Conservation (phyloP, 352 stramenopile genomes). For the Phytophthora chlamydospora region DNA sequence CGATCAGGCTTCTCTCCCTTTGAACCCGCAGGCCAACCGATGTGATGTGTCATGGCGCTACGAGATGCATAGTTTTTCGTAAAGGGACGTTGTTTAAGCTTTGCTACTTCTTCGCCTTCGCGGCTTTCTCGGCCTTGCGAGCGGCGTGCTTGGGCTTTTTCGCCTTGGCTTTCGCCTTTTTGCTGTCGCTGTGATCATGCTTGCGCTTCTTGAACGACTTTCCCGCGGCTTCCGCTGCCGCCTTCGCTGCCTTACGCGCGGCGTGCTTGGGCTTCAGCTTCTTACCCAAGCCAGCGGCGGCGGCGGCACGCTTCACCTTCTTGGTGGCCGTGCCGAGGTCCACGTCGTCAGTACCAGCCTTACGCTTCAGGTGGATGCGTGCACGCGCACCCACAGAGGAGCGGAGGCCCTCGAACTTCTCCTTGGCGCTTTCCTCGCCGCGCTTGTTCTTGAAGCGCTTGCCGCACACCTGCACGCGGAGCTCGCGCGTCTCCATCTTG, state of each 20-base stretch:
- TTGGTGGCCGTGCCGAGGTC: conserved; percentile 24
- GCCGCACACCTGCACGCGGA: conserved; percentile 81
- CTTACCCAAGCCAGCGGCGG: conserved; percentile 35
- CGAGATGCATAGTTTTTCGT: conserved; percentile 9
- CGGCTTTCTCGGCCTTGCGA: conserved; percentile 62
- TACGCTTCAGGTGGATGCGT: conserved; percentile 74
- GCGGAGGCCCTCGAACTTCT: conserved; percentile 69
- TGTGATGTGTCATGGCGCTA: too few relatives aligned
- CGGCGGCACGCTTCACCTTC: conserved; percentile 41
- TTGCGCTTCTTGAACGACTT: conserved; percentile 41
- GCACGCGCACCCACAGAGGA: conserved; percentile 57
- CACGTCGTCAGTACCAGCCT: conserved; percentile 25
- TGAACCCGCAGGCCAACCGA: too few relatives aligned
- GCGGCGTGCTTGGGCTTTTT: conserved; percentile 81
- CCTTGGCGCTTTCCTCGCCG: conserved; percentile 51
- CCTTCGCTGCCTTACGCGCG: conserved; percentile 52
- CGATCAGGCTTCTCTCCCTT: too few relatives aligned
- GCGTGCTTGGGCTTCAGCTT: conserved; percentile 70
- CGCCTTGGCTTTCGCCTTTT: conserved; percentile 43
- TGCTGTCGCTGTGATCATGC: conserved; percentile 26
- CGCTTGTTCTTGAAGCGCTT: conserved; percentile 88
- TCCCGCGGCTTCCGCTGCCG: conserved; percentile 23
- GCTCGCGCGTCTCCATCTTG: conserved; percentile 72
- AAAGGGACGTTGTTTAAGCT: conserved; percentile 22
- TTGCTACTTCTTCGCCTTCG: conserved; percentile 44